Conservation (phyloP, 805 yeast genomes). For the Wickerhamiella brachini region DNA sequence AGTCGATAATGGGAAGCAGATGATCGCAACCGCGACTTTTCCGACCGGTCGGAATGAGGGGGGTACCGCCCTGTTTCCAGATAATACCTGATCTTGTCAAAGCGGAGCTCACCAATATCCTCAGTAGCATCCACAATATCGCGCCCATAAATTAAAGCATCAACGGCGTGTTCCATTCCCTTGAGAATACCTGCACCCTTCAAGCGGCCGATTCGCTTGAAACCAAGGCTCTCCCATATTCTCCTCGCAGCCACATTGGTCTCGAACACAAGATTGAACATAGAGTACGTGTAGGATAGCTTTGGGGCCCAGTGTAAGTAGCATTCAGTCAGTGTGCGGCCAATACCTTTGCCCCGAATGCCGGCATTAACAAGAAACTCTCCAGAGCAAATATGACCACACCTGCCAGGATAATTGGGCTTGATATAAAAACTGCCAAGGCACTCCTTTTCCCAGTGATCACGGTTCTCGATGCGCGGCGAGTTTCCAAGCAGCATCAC, state of each 20-base stretch:
- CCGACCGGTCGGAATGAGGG: conserved; percentile 63
- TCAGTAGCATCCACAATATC: conserved; percentile 31
- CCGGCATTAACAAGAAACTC: conserved; percentile 85
- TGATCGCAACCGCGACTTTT: conserved; percentile 75
- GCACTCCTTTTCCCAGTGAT: conserved; percentile 85
- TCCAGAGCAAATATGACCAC: conserved; percentile 86
- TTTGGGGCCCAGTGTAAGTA: conserved; percentile 83
- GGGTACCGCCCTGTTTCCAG: conserved; percentile 81
- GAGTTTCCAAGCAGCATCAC: conserved; percentile 64
- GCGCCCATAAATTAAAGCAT: conserved; percentile 72
- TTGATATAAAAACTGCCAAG: conserved; percentile 75
- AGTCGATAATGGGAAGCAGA: conserved; percentile 63
- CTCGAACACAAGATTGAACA: conserved; percentile 78
- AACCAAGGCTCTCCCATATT: conserved; percentile 62
- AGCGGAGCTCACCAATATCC: conserved; percentile 30
- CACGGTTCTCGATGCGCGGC: conserved; percentile 31
- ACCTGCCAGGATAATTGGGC: conserved; percentile 86
- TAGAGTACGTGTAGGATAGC: conserved; percentile 71
- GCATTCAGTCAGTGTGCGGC: conserved; percentile 70
- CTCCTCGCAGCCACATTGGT: conserved; percentile 72
- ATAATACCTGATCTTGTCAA: conserved; percentile 65
- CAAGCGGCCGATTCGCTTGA: conserved; percentile 64
- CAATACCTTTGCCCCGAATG: conserved; percentile 84
- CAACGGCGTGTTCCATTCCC: conserved; percentile 75
- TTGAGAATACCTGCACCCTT: conserved; percentile 82